Evolutionary conservation across 2,329 filamentous ascomycete species (phyloP), one percentile per base, ranked within the genome.

Genomic region (Ophiostoma tasmaniense): DNA sequence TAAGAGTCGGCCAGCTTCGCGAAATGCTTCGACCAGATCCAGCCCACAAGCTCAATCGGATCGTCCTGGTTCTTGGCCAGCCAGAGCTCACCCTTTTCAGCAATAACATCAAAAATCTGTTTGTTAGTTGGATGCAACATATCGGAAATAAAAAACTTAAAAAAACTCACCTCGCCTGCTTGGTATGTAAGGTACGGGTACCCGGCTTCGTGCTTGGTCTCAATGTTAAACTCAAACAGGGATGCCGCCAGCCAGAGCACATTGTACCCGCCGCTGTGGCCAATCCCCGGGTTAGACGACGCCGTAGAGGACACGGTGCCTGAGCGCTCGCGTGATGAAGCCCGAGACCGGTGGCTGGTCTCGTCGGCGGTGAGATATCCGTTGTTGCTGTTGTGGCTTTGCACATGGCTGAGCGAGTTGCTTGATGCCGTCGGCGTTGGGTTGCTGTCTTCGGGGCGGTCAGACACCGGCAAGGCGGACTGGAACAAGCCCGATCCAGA

Each of bases 1-100:
- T 73, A 74, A 67, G 80, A 79, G 75, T 87, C 85, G 66, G 85
- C 85, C 72, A 88, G 76, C 76, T 86, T 87, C 67, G 90, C 90
- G 82, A 99, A 99, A 80, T 99, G 95, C 79, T 97, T 97, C 75
- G 93, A 96, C 95, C 95, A 99, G 75, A 99, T 97, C 95, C 95
- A 99, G 67, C 95, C 95, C 42, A 98, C 89, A 73, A 88, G 85
- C 73, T 90, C 86, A 13, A 82, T 84, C 1, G 87, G 81, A 78
- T 99, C 95, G 76, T 99, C 95, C 80, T 99, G 95, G 77, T 99
- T 99, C 78, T 92, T 92, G 67, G 95, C 95, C 69, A 99, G 87
- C 95, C 95, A 99, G 66, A 98, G 85, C 81, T 99, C 95, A 72
- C 95, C 95, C 78, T 97, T 97, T 79, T 97, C 93, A 37, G 90